Conservation (phyloP, 2,329 filamentous ascomycete genomes). For the Mycogone perniciosa region DNA sequence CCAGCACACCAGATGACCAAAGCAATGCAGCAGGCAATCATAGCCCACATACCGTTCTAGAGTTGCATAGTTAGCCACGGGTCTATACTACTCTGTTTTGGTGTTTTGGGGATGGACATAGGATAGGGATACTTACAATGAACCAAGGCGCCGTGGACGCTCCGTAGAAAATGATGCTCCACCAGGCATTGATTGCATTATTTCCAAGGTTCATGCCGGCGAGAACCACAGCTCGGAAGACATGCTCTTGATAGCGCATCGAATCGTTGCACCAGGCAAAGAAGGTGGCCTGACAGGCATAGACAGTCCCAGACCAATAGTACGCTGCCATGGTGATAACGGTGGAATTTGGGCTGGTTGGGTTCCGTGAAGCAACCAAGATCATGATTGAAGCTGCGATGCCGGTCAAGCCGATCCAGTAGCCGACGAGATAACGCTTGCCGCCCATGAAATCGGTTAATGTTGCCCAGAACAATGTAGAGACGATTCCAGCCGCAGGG, state of each 20-base stretch:
- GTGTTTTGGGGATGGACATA: too few relatives aligned
- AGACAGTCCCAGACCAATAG: slow-evolving; percentile 64
- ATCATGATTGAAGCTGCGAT: slow-evolving; percentile 58
- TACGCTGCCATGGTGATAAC: slow-evolving; percentile 57
- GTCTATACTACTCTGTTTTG: too few relatives aligned
- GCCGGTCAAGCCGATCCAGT: slow-evolving; percentile 61
- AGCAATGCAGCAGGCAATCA: slow-evolving; percentile 58
- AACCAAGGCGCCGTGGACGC: slow-evolving; percentile 62
- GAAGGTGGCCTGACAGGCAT: slow-evolving; percentile 67
- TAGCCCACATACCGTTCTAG: slow-evolving; percentile 64
- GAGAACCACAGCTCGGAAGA: slow-evolving; percentile 59
- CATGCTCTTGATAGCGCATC: slow-evolving; percentile 56
- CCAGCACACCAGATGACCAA: slow-evolving; percentile 53
- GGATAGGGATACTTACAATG: slow-evolving; percentile 36
- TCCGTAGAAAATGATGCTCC: slow-evolving; percentile 65
- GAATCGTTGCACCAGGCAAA: slow-evolving; percentile 73
- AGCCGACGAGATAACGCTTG: slow-evolving; percentile 58
- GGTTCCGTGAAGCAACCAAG: slow-evolving; percentile 42
- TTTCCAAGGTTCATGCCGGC: slow-evolving; percentile 66
- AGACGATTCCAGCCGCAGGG: slow-evolving; percentile 49
- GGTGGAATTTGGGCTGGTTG: slow-evolving; percentile 36
- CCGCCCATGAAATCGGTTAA: slow-evolving; percentile 59
- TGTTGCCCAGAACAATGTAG: slow-evolving; percentile 63
- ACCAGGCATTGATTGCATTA: slow-evolving; percentile 66
- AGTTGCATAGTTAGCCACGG: background rate